Conservation (phyloP, 106 monocot species). For the Amphibolis antarctica region DNA sequence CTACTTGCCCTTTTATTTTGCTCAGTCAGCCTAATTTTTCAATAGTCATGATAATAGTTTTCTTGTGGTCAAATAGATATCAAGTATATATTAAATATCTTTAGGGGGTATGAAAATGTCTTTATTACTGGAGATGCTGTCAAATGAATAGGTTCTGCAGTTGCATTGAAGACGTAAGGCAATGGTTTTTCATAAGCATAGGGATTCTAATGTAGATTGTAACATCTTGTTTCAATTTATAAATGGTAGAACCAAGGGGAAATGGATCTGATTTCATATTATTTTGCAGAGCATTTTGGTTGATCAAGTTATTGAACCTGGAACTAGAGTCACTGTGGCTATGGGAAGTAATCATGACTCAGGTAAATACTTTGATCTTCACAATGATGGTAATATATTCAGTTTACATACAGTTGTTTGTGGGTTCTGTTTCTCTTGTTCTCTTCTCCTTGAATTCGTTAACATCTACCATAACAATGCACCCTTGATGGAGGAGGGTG, state of each 20-base stretch:
- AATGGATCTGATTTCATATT: not conserved
- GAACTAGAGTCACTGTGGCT: slow-evolving; percentile 69
- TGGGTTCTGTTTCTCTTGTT: not conserved
- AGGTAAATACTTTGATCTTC: slow-evolving; percentile 25
- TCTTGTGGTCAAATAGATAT: too few species aligned
- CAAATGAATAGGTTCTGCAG: too few species aligned
- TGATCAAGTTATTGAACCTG: slow-evolving; percentile 70
- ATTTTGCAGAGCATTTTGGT: slow-evolving; percentile 65
- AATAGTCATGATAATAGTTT: too few species aligned
- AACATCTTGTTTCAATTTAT: not conserved
- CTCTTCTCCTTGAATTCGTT: not conserved
- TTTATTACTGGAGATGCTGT: too few species aligned
- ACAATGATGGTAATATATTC: not conserved
- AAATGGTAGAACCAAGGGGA: not conserved
- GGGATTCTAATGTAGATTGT: not conserved
- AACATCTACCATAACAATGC: not conserved
- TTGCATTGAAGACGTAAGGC: too few species aligned
- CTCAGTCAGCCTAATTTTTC: too few species aligned
- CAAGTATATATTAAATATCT: too few species aligned
- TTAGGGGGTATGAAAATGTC: too few species aligned
- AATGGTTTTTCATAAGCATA: too few species aligned
- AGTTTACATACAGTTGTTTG: not conserved
- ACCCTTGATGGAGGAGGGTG: too few species aligned
- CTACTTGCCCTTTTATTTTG: too few species aligned
- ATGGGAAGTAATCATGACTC: slow-evolving; percentile 71